phyloP scores from a whole-genome alignment of 176 grass and related monocot genomes.

The Avena atlantica region DNA sequence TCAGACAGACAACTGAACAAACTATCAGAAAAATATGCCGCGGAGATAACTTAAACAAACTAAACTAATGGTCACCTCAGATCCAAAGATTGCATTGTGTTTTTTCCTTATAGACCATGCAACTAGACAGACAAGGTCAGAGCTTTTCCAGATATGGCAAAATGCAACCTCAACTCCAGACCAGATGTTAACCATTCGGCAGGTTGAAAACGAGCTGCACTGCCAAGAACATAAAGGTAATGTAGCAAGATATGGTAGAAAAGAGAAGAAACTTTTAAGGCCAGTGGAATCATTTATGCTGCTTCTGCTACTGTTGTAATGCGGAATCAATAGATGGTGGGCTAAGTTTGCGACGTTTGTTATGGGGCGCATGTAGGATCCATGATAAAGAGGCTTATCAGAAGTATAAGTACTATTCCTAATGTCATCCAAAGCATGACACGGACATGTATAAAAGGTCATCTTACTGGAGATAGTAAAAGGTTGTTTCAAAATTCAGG shows the following conservation, averaged over 20 bases:
- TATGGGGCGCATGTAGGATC: slow-evolving; percentile 36
- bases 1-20: slow-evolving; percentile 33
- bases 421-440: slow-evolving; percentile 42
- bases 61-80: slow-evolving; percentile 41
- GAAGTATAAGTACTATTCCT: slow-evolving; percentile 39
- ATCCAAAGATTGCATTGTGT: slow-evolving; percentile 17
- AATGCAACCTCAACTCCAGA: slow-evolving; percentile 25
- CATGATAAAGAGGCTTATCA: slow-evolving; percentile 38
- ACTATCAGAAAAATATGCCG: slow-evolving; percentile 19
- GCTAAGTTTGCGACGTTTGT: slow-evolving; percentile 37
- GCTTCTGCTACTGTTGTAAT: slow-evolving; percentile 12
- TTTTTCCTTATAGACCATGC: slow-evolving; percentile 4
- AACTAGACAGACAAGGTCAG: slow-evolving; percentile 41
- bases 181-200: slow-evolving; percentile 29
- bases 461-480: slow-evolving; percentile 19
- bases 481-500: slow-evolving; percentile 1
- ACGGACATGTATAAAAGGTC: neutral
- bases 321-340: slow-evolving; percentile 39
- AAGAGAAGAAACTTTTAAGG: slow-evolving; percentile 17
- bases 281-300: slow-evolving; percentile 42
- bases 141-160: slow-evolving; percentile 50
- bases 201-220: slow-evolving; percentile 7
- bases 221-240: slow-evolving; percentile 36
- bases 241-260: slow-evolving; percentile 36
- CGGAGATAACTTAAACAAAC: slow-evolving; percentile 46